These are phyloP conservation scores for Fallopia convolvulus DNA, from an alignment of 148 eudicot genomes.

Conservation along the genomic window DNA sequence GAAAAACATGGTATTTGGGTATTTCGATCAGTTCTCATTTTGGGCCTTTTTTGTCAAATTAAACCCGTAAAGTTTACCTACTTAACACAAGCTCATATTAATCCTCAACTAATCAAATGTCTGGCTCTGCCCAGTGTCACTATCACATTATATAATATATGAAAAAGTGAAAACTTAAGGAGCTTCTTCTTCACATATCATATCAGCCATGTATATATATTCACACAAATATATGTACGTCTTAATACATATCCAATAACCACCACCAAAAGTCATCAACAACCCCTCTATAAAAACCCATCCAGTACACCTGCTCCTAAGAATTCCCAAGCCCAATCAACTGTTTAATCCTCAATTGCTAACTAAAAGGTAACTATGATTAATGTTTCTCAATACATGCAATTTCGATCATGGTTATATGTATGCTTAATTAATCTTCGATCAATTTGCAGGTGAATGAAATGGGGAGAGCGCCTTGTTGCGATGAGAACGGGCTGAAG, in stretches of 20 bases:
- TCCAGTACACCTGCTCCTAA: neutral
- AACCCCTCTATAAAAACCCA: constrained; percentile 7
- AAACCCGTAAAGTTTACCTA: constrained; percentile 3
- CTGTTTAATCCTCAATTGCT: neutral
- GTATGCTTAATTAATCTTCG: neutral
- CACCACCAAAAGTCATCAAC: constrained; percentile 8
- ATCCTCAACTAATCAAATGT: neutral
- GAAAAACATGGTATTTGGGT: neutral
- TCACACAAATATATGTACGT: neutral
- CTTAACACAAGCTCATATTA: neutral
- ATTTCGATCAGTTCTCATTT: neutral
- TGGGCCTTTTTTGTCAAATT: neutral
- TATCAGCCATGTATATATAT: neutral
- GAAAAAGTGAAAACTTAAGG: neutral
- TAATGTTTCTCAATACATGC: neutral
- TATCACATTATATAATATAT: neutral
- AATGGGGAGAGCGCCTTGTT: constrained; percentile 54
- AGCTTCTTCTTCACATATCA: neutral
- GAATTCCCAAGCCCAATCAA: neutral
- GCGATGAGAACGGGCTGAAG: constrained; percentile 37
- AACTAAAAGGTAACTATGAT: neutral
- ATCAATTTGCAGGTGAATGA: neutral
- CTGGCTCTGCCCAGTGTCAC: neutral
- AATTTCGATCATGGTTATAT: neutral
- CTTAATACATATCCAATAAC: neutral